Evolutionary conservation across 345 rosid species (phyloP).

Genomic region (Citrus cavaleriei): DNA sequence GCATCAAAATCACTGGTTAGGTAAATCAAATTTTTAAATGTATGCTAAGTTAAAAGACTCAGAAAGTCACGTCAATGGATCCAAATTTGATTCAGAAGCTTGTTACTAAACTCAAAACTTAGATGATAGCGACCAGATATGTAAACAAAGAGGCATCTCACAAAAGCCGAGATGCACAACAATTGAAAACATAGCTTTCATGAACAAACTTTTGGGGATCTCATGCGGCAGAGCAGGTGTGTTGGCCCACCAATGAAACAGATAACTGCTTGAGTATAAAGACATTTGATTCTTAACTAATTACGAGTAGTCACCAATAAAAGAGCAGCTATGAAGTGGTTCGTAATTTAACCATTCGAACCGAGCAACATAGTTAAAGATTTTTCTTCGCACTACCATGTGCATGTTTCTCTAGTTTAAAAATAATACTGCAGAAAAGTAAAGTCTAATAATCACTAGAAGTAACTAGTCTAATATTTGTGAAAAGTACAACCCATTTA

Average conservation of each 20-base stretch:
- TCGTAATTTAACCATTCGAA: not conserved
- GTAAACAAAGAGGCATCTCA: not conserved
- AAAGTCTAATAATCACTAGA: not conserved
- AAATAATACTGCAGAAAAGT: not conserved
- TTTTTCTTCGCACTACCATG: not conserved
- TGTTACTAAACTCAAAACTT: not conserved
- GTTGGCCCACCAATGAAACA: not conserved
- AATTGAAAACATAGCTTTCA: not conserved
- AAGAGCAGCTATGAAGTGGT: not conserved
- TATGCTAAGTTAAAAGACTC: not conserved
- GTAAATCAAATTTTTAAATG: not conserved
- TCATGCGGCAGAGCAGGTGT: not conserved
- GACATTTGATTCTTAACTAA: not conserved
- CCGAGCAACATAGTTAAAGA: not conserved
- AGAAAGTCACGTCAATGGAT: not conserved
- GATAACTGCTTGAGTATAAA: not conserved
- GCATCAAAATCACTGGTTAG: not conserved
- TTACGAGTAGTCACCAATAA: not conserved
- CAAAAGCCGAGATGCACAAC: conserved; percentile 1
- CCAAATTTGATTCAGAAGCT: not conserved
- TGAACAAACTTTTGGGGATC: not conserved
- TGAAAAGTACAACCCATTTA: not conserved
- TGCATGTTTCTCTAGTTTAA: not conserved
- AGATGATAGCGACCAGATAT: not conserved
- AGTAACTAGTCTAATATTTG: not conserved